These are phyloP conservation scores for Bertia moriformis DNA, from an alignment of 2,329 filamentous ascomycete genomes.

Conservation along the genomic window DNA sequence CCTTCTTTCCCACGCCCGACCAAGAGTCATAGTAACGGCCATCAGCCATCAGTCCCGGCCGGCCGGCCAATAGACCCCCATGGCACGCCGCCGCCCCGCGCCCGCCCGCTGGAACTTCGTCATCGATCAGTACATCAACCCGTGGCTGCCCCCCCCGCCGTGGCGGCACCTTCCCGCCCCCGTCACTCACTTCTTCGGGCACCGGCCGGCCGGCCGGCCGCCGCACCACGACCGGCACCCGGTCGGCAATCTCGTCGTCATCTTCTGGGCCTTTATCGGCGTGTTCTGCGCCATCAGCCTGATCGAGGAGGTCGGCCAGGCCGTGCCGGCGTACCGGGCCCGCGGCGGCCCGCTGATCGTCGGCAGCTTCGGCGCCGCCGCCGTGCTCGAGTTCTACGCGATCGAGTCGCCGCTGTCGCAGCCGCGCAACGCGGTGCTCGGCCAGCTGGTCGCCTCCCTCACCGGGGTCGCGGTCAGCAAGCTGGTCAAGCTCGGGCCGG, in stretches of 20 bases:
- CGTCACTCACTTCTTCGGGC: conserved; percentile 55
- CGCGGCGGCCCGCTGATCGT: conserved; percentile 45
- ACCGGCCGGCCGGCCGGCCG: conserved; percentile 16
- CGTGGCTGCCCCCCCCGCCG: conserved; percentile 49
- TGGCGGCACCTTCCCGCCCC: conserved; percentile 48
- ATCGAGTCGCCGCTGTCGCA: conserved; percentile 37
- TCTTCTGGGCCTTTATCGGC: conserved; percentile 51
- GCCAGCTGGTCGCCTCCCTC: conserved; percentile 29
- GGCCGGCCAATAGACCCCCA: too few species aligned
- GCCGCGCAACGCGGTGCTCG: conserved; percentile 33
- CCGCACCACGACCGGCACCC: conserved; percentile 9
- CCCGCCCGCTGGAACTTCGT: conserved; percentile 41
- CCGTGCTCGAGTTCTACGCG: conserved; percentile 33
- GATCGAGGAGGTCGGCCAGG: conserved; percentile 39
- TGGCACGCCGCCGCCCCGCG: neutral
- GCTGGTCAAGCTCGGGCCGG: conserved; percentile 23
- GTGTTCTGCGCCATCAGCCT: conserved; percentile 45
- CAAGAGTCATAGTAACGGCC: too few species aligned
- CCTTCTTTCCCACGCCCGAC: too few species aligned
- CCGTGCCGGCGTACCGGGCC: conserved; percentile 35
- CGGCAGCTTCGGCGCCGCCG: conserved; percentile 49
- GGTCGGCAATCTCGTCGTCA: conserved; percentile 39
- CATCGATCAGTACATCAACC: conserved; percentile 65
- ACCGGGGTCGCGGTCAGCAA: conserved; percentile 32
- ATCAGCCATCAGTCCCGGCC: too few species aligned